phyloP scores from a whole-genome alignment of 192 early-diverging fungal genomes.

The Endogone sp. region DNA sequence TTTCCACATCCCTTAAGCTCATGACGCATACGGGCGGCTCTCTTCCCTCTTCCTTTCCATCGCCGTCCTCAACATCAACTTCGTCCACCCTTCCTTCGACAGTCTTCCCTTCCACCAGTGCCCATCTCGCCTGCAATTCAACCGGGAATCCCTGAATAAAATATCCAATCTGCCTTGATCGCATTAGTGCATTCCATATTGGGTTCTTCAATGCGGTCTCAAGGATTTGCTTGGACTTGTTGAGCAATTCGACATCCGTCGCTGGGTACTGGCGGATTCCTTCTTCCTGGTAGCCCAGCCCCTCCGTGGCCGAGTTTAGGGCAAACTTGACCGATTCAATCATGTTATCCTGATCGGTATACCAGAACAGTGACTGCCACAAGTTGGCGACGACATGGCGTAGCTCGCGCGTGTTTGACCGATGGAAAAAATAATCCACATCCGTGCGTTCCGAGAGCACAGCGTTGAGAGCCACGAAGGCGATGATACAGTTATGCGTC shows the following conservation, averaged over 20 bases:
- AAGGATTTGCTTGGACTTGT: constrained; percentile 16
- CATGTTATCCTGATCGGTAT: constrained; percentile 16
- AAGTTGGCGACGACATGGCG: constrained; percentile 60
- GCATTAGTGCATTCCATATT: constrained; percentile 20
- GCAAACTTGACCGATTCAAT: neutral
- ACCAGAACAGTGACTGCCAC: constrained; percentile 65
- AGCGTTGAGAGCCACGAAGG: constrained; percentile 68
- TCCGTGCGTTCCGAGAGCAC: constrained; percentile 59
- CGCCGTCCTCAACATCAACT: neutral
- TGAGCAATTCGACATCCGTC: constrained; percentile 22
- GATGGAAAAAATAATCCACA: constrained; percentile 74
- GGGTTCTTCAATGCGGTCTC: constrained; percentile 13
- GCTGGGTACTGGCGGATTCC: constrained; percentile 11
- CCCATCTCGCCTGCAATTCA: constrained; percentile 10
- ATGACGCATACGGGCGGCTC: neutral
- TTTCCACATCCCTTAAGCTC: neutral
- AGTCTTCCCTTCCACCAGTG: constrained; percentile 3
- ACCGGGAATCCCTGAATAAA: constrained; percentile 21
- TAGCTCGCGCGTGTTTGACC: constrained; percentile 50
- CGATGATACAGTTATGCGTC: constrained; percentile 54
- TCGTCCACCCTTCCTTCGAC: neutral
- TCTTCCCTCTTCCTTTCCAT: neutral
- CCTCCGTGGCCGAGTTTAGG: constrained; percentile 11
- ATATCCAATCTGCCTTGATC: constrained; percentile 25
- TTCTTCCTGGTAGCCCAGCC: constrained; percentile 15